phyloP scores from a whole-genome alignment of 148 eudicot genomes.

The Camellia sinensis region DNA sequence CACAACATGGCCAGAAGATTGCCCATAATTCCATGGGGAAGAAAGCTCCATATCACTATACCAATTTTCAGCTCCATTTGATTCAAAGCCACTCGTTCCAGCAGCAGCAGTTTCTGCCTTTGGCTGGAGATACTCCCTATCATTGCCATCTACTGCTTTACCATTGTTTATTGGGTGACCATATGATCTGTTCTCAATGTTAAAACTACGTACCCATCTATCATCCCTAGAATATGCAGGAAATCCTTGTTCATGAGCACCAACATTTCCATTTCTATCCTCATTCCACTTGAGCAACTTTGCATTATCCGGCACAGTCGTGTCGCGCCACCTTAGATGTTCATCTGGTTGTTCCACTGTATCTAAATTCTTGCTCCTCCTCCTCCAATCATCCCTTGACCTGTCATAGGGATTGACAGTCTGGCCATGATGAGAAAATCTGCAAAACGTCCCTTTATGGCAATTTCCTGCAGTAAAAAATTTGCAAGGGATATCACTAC shows the following conservation, averaged over 20 bases:
- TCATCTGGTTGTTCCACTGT: slow-evolving; percentile 11
- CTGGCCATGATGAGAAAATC: slow-evolving; percentile 35
- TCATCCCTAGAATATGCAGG: not conserved
- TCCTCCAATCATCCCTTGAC: slow-evolving; percentile 13
- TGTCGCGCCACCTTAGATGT: slow-evolving; percentile 19
- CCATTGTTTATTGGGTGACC: not conserved
- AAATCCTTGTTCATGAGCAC: not conserved
- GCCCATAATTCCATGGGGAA: not conserved
- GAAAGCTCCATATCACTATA: slow-evolving; percentile 16
- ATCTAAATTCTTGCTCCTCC: not conserved
- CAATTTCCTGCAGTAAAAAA: slow-evolving; percentile 37
- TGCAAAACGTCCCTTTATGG: slow-evolving; percentile 28
- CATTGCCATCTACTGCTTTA: not conserved
- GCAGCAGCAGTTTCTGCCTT: not conserved
- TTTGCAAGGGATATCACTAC: slow-evolving; percentile 24
- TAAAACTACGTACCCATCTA: slow-evolving; percentile 5
- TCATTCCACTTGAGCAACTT: slow-evolving; percentile 2
- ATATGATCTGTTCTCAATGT: not conserved
- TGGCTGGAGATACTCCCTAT: slow-evolving; percentile 5
- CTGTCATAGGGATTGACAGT: slow-evolving; percentile 8
- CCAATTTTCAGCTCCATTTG: slow-evolving; percentile 1
- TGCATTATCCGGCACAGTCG: not conserved
- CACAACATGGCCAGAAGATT: not conserved
- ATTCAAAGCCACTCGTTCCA: not conserved
- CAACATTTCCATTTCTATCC: not conserved